phyloP scores from a whole-genome alignment of 192 early-diverging fungal genomes.

The Podochytrium sp. region DNA sequence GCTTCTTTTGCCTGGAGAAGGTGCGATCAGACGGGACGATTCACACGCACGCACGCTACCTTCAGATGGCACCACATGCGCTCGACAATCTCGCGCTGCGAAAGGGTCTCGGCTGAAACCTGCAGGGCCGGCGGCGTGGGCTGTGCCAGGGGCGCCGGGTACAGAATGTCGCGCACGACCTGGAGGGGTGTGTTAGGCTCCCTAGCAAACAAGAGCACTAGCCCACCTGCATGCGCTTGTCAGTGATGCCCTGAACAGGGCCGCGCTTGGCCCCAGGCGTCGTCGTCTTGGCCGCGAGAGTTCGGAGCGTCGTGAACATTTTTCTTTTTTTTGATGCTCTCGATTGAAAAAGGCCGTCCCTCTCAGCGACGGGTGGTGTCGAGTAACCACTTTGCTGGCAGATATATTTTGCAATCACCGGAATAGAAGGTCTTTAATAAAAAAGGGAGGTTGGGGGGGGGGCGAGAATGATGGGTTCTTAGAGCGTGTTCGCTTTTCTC shows the following conservation, averaged over 20 bases:
- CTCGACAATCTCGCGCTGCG: constrained; percentile 22
- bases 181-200: not conserved
- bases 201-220: not conserved
- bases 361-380: too few relatives aligned
- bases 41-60: not conserved
- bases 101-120: constrained; percentile 3
- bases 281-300: constrained; percentile 1
- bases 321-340: not conserved
- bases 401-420: not conserved
- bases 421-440: not conserved
- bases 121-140: not conserved
- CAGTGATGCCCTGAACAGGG: constrained; percentile 13
- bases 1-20: constrained; percentile 33
- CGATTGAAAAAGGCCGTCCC: too few relatives aligned
- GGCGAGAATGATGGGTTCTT: not conserved
- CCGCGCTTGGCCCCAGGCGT: not conserved
- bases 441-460: not conserved
- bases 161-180: constrained; percentile 27
- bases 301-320: constrained; percentile 1
- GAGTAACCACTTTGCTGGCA: not conserved
- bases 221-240: constrained; percentile 17
- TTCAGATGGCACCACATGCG: constrained; percentile 27
- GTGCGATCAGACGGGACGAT: not conserved
- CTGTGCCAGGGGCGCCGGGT: not conserved
- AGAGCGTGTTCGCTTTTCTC: not conserved